A percentile compares a stretch with the other conserved stretches of the same genome.
phyloP scores from a whole-genome alignment of 2,329 filamentous ascomycete species.

The Alternaria sp. region DNA sequence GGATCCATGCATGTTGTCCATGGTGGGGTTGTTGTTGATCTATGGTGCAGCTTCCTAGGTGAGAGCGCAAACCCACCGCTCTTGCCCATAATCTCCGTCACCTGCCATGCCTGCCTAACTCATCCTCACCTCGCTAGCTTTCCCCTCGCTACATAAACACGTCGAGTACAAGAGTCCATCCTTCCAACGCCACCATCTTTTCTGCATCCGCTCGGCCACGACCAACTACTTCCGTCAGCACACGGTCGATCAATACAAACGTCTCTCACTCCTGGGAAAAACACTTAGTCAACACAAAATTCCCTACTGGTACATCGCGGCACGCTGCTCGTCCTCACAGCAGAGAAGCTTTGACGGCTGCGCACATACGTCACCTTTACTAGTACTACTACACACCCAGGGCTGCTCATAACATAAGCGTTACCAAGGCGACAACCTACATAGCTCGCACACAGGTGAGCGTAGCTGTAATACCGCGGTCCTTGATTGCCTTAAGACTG shows the following conservation, averaged over 20 bases:
- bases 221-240: neutral
- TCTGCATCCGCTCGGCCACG: neutral
- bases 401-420: neutral
- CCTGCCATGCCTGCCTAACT: neutral
- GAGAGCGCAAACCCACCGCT: neutral
- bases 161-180: neutral
- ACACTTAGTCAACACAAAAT: neutral
- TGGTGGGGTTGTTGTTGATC: neutral
- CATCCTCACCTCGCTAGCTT: neutral
- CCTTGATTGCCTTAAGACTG: neutral
- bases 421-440: neutral
- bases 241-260: neutral
- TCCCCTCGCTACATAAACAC: neutral
- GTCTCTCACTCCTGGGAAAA: neutral
- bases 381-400: neutral
- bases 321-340: neutral
- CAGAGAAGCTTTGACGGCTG: neutral
- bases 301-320: neutral
- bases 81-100: slow-evolving; percentile 2
- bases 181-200: neutral
- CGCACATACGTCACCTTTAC: neutral
- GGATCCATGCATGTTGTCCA: neutral
- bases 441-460: neutral
- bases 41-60: neutral
- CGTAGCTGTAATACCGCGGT: neutral